A percentile compares a stretch with the other conserved stretches of the same genome.
phyloP scores from a whole-genome alignment of 2,329 filamentous ascomycete species.

The Metarhizium anisopliae region DNA sequence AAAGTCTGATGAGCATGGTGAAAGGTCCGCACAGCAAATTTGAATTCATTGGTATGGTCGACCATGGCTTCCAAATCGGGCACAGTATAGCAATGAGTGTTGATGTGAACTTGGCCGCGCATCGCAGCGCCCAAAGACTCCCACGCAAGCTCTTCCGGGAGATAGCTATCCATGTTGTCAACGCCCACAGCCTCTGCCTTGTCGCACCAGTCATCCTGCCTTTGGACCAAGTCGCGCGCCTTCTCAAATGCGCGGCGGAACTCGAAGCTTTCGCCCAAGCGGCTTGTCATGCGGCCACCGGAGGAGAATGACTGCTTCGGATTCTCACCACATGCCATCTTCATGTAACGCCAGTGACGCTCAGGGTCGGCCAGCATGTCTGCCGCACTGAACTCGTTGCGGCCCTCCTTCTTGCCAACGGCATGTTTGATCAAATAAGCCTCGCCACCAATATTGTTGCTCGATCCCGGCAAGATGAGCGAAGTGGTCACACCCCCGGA shows the following conservation, averaged over 20 bases:
- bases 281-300: constrained; percentile 44
- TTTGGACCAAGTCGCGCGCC: constrained; percentile 44
- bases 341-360: constrained; percentile 60
- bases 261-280: constrained; percentile 61
- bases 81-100: constrained; percentile 64
- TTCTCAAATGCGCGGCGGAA: constrained; percentile 61
- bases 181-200: constrained; percentile 41
- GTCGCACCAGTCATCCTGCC: constrained; percentile 61
- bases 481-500: constrained; percentile 65
- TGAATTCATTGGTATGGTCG: constrained; percentile 63
- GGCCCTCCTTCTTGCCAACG: constrained; percentile 49
- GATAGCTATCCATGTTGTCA: constrained; percentile 44
- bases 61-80: constrained; percentile 62
- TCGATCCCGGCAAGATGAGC: constrained; percentile 57
- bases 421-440: constrained; percentile 62
- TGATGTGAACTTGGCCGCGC: constrained; percentile 58
- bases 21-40: constrained; percentile 56
- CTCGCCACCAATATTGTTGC: constrained; percentile 67
- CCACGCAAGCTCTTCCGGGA: constrained; percentile 55
- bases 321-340: constrained; percentile 70
- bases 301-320: constrained; percentile 53
- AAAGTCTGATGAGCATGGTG: constrained; percentile 63
- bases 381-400: constrained; percentile 51
- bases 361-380: constrained; percentile 60
- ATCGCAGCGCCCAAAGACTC: constrained; percentile 54